Evolutionary conservation across 805 yeast genomes (phyloP), one percentile per base, ranked within the genome.

Genomic region (Metschnikowia borealis): DNA sequence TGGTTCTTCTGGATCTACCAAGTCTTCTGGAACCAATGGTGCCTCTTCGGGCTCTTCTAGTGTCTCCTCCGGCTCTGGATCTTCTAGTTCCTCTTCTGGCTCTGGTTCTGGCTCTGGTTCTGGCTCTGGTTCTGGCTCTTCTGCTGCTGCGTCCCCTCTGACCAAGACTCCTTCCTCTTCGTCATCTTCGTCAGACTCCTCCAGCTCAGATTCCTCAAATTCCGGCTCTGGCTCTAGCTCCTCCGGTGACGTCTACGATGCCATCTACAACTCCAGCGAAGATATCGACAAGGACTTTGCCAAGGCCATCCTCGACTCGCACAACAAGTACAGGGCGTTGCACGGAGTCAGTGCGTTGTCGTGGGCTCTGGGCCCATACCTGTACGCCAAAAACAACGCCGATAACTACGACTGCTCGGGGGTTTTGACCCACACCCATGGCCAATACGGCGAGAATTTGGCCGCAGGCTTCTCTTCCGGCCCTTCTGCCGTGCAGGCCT

Each of bases 381-480:
- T 59, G 39, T 69, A 68, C 51, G 73, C 74, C 6, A 57, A 66
- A 47, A 61, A 62, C 43, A 60, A 65, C 41, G 74, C 74, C 14
- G 64, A 68, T 49, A 61, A 56, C 48, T 69, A 69, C 56, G 71
- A 67, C 49, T 69, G 74, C 54, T 67, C 71, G 2, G 74, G 74
- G 41, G 46, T 48, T 31, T 66, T 72, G 53, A 56, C 54, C 18
- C 76, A 73, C 57, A 64, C 75, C 11, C 72, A 70, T 48, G 74
- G 74, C 46, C 48, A 54, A 32, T 73, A 62, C 53, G 78, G 78
- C 55, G 77, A 73, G 56, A 73, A 69, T 54, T 62, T 69, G 51
- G 73, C 72, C 13, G 71, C 69, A 17, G 74, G 74, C 0, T 69
- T 54, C 52, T 50, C 58, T 17, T 41, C 52, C 11, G 74, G 71